phyloP scores from a whole-genome alignment of 2,329 filamentous ascomycete genomes.

The Aspergillus sp. region DNA sequence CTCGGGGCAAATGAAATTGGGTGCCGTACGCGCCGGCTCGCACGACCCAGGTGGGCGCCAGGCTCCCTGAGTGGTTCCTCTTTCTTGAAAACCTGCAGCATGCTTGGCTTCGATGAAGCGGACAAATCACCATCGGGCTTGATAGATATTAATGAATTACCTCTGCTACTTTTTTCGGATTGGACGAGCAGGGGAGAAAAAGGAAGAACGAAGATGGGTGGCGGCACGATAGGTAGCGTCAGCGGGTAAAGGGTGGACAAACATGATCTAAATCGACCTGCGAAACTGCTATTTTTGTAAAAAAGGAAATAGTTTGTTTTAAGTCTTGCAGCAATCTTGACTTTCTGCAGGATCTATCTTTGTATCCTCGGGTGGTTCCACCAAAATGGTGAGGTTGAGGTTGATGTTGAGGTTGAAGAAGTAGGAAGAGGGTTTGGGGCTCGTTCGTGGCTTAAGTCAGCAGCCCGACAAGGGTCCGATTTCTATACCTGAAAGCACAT shows the following conservation, averaged over 20 bases:
- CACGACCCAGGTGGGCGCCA: conserved; percentile 22
- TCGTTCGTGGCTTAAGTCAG: not conserved
- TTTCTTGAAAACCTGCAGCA: conserved; percentile 11
- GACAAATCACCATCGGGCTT: conserved; percentile 8
- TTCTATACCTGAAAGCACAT: no score
- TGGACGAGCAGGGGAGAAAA: conserved; percentile 3
- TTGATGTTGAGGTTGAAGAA: not conserved
- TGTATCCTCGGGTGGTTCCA: not conserved
- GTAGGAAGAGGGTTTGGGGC: not conserved
- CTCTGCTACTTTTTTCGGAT: not conserved
- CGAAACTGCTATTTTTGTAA: conserved; percentile 1
- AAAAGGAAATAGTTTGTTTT: not conserved
- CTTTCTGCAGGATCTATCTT: conserved; percentile 5
- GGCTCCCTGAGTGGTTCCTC: conserved; percentile 21
- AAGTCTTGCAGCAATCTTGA: not conserved
- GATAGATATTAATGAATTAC: conserved; percentile 1
- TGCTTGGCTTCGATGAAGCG: conserved; percentile 10
- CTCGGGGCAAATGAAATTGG: conserved; percentile 12
- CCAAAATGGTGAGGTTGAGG: not conserved
- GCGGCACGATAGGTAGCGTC: not conserved
- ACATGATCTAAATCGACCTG: not conserved
- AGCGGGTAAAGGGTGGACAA: not conserved
- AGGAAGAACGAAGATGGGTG: not conserved
- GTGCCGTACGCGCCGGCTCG: conserved; percentile 28
- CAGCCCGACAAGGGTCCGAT: not conserved